These are phyloP conservation scores for Orobanche coerulescens DNA, from an alignment of 257 asterid species.

Conservation along the genomic window DNA sequence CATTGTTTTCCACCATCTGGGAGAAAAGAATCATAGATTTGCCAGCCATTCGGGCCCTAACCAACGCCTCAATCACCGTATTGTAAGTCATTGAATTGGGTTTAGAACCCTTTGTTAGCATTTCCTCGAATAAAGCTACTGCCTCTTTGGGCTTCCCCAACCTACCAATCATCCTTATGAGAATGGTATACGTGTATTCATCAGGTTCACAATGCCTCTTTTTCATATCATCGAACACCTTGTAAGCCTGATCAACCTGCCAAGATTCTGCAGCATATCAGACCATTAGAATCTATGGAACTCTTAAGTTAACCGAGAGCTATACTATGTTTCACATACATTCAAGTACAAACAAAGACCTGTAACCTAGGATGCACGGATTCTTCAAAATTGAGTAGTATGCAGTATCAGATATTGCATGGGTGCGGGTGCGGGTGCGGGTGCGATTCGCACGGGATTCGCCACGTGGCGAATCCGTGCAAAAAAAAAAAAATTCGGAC, in stretches of 20 bases:
- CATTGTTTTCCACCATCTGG: constrained; percentile 73
- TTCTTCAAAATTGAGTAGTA: too few relatives aligned
- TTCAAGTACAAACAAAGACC: too few relatives aligned
- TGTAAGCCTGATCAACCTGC: constrained; percentile 72
- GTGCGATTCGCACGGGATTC: too few relatives aligned
- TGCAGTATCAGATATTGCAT: too few relatives aligned
- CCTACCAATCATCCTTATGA: constrained; percentile 73
- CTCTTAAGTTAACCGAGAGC: neutral
- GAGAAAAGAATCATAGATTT: constrained; percentile 58
- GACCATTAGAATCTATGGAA: constrained; percentile 36
- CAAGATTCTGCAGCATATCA: constrained; percentile 61
- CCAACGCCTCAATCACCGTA: constrained; percentile 77
- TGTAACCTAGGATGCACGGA: too few relatives aligned
- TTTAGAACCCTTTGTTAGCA: constrained; percentile 62
- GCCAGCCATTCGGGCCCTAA: constrained; percentile 54
- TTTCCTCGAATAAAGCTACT: constrained; percentile 60
- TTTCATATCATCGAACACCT: constrained; percentile 76
- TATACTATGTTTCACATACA: too few relatives aligned
- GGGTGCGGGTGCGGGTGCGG: too few relatives aligned
- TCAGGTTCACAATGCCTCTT: constrained; percentile 68
- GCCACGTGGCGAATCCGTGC: too few relatives aligned
- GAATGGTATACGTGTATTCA: constrained; percentile 76
- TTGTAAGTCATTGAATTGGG: constrained; percentile 78
- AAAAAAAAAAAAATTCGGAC: too few relatives aligned
- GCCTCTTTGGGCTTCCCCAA: constrained; percentile 62